Evolutionary conservation across 2,329 filamentous ascomycete species (phyloP).

Genomic region (Apiospora hydei): DNA sequence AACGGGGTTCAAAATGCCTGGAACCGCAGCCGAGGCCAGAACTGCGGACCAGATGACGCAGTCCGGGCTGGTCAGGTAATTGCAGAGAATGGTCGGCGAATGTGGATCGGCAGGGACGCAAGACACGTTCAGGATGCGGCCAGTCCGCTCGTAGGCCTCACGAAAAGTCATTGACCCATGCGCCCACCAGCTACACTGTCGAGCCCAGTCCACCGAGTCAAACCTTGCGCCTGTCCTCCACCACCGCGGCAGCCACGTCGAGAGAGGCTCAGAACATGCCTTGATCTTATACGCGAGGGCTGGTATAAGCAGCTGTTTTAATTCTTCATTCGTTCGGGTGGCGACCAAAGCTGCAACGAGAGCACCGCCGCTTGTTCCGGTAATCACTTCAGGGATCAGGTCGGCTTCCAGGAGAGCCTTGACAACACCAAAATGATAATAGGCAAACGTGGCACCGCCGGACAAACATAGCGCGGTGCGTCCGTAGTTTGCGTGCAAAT

Average conservation of each 20-base stretch:
- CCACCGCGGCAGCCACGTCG: slow-evolving; percentile 83
- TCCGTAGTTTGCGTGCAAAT: slow-evolving; percentile 88
- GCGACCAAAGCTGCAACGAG: slow-evolving; percentile 86
- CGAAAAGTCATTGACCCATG: slow-evolving; percentile 91
- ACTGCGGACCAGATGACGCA: slow-evolving; percentile 99
- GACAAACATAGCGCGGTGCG: slow-evolving; percentile 92
- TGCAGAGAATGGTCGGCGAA: slow-evolving; percentile 88
- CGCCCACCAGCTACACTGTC: slow-evolving; percentile 86
- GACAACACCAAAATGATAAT: slow-evolving; percentile 94
- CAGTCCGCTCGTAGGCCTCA: slow-evolving; percentile 93
- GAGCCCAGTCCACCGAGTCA: slow-evolving; percentile 91
- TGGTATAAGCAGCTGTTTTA: slow-evolving; percentile 84
- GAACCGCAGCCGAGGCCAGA: slow-evolving; percentile 91
- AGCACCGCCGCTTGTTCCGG: slow-evolving; percentile 93
- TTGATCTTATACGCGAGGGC: slow-evolving; percentile 85
- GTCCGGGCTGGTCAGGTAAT: slow-evolving; percentile 93
- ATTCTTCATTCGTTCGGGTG: slow-evolving; percentile 89
- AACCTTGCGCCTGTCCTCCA: slow-evolving; percentile 93
- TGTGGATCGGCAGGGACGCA: slow-evolving; percentile 97
- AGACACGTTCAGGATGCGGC: slow-evolving; percentile 92
- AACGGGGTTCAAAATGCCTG: slow-evolving; percentile 93
- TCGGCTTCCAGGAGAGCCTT: slow-evolving; percentile 88
- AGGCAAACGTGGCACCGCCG: slow-evolving; percentile 92
- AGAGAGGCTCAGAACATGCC: slow-evolving; percentile 80
- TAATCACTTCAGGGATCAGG: slow-evolving; percentile 90